phyloP scores from a whole-genome alignment of 2,329 filamentous ascomycete species.

The Emergomyces pasteurianus region DNA sequence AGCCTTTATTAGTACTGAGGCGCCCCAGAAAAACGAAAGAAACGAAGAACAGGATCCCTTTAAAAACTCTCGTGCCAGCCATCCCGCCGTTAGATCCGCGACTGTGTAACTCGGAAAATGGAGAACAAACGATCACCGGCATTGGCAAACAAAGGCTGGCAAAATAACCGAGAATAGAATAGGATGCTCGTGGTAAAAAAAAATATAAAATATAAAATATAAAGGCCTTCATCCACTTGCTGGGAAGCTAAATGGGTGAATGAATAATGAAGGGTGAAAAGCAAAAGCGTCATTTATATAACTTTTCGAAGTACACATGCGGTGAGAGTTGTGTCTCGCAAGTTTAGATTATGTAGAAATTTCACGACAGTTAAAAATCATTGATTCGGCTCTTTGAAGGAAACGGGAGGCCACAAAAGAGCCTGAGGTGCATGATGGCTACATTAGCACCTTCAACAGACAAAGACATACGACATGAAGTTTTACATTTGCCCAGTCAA shows the following conservation, averaged over 20 bases:
- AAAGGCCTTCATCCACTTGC: no score
- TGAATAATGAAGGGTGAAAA: no score
- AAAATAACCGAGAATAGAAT: not conserved
- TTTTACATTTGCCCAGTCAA: no score
- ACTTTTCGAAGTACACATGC: no score
- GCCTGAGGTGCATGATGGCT: not conserved
- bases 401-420: not conserved
- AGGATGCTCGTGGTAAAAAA: no score
- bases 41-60: not conserved
- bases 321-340: no score
- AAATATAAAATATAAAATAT: no score
- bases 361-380: no score
- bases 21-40: not conserved
- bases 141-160: not conserved
- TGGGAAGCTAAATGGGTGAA: no score
- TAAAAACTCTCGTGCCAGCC: not conserved
- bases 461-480: not conserved
- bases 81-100: not conserved
- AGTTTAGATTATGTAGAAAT: no score
- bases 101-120: not conserved
- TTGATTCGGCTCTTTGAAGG: no score
- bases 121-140: not conserved
- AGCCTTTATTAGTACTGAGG: not conserved
- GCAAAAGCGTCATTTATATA: no score
- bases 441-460: not conserved